Conservation (phyloP, 345 rosid species). For the Chamaenerion angustifolium region DNA sequence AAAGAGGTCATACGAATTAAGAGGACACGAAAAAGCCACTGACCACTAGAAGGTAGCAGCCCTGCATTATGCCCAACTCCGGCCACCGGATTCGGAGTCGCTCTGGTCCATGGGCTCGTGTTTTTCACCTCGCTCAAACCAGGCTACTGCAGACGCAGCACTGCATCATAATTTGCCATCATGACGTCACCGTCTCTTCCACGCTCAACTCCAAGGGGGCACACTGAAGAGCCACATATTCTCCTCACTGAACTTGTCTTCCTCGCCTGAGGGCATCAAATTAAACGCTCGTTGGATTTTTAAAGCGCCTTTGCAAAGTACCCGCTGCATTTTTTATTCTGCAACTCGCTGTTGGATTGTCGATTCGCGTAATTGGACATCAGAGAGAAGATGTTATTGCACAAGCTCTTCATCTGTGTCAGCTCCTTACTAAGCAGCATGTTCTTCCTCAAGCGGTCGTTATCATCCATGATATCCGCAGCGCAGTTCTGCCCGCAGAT, state of each 20-base stretch:
- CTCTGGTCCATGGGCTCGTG: conserved; percentile 26
- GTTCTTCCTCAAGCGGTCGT: conserved; percentile 63
- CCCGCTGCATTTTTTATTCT: neutral
- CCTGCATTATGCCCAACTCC: too few species aligned
- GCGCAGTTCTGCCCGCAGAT: conserved; percentile 16
- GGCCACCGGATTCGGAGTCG: conserved; percentile 7
- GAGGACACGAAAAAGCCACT: too few species aligned
- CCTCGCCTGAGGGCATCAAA: conserved; percentile 17
- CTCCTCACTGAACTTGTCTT: too few species aligned
- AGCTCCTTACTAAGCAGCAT: conserved; percentile 44
- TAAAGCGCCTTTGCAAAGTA: conserved; percentile 12
- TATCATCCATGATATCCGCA: conserved; percentile 53
- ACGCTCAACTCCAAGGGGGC: conserved; percentile 46
- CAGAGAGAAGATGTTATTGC: conserved; percentile 38
- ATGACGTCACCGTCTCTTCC: conserved; percentile 19
- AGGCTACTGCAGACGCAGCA: conserved; percentile 18
- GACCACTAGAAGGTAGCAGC: too few species aligned
- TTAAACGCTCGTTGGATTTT: too few species aligned
- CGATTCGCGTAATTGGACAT: conserved; percentile 32
- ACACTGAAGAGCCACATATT: conserved; percentile 58
- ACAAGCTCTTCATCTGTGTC: conserved; percentile 47
- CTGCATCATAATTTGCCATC: conserved; percentile 9
- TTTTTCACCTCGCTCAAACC: conserved; percentile 20
- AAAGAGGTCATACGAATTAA: too few species aligned
- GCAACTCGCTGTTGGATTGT: conserved; percentile 2